Evolutionary conservation across 768 basidiomycete species (phyloP).

Genomic region (Podaxis sp.): DNA sequence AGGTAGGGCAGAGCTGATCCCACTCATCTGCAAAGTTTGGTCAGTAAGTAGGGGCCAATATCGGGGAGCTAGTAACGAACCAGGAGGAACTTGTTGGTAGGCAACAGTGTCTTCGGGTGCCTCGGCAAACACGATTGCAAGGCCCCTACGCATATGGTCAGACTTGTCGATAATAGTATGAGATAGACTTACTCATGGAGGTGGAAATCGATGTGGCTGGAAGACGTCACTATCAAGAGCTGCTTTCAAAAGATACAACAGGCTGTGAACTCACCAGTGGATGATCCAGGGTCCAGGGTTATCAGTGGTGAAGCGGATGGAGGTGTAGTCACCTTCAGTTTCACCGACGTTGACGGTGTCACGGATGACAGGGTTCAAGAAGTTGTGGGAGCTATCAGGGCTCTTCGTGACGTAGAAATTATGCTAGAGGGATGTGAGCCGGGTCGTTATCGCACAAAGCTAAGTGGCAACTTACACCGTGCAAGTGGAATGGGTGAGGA

Average conservation of each 20-base stretch:
- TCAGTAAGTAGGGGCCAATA: conserved; percentile 9
- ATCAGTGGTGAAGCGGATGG: conserved; percentile 56
- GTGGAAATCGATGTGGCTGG: neutral
- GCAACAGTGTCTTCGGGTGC: neutral
- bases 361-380: neutral
- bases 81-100: neutral
- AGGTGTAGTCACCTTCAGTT: conserved; percentile 31
- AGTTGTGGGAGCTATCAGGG: neutral
- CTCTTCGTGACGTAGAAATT: neutral
- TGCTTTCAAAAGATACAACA: neutral
- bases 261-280: conserved; percentile 22
- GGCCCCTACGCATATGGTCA: neutral
- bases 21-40: conserved; percentile 20
- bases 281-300: conserved; percentile 56
- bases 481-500: conserved; percentile 6
- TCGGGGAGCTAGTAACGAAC: neutral
- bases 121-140: neutral
- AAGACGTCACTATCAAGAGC: neutral
- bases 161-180: neutral
- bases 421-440: neutral
- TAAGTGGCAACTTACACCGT: neutral
- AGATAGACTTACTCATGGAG: neutral
- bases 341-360: conserved; percentile 17
- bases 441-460: neutral
- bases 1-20: conserved; percentile 32